A percentile compares a stretch with the other conserved stretches of the same genome.
Conservation (phyloP, 805 yeast species). For the Pichia ethanolica region DNA sequence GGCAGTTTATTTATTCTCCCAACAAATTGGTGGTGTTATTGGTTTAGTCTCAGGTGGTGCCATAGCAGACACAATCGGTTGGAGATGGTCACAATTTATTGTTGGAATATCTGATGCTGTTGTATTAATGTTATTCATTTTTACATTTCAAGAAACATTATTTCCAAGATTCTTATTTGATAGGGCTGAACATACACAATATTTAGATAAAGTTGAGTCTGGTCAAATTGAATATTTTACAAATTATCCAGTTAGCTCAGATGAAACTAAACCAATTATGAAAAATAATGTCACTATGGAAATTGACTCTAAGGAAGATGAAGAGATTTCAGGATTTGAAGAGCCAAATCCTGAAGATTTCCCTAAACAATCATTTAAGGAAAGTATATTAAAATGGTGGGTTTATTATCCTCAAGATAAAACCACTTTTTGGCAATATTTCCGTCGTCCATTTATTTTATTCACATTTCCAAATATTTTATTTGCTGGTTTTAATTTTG, state of each 20-base stretch:
- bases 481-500: neutral
- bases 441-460: conserved; percentile 1
- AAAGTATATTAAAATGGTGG: neutral
- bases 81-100: conserved; percentile 2
- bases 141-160: neutral
- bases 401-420: neutral
- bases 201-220: neutral
- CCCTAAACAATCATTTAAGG: neutral
- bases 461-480: neutral
- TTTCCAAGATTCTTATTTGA: conserved; percentile 1
- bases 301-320: neutral
- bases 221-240: neutral
- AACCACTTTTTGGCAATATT: neutral
- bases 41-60: conserved; percentile 1
- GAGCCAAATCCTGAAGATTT: neutral
- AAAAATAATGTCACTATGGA: neutral
- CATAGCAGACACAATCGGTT: neutral
- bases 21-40: neutral
- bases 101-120: neutral
- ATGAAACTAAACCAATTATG: neutral
- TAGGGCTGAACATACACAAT: neutral
- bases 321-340: neutral
- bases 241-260: neutral
- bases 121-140: neutral
- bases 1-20: neutral